Base-by-base conservation (phyloP, 495 filamentous ascomycete species). In the Choiromyces venosus region DNA sequence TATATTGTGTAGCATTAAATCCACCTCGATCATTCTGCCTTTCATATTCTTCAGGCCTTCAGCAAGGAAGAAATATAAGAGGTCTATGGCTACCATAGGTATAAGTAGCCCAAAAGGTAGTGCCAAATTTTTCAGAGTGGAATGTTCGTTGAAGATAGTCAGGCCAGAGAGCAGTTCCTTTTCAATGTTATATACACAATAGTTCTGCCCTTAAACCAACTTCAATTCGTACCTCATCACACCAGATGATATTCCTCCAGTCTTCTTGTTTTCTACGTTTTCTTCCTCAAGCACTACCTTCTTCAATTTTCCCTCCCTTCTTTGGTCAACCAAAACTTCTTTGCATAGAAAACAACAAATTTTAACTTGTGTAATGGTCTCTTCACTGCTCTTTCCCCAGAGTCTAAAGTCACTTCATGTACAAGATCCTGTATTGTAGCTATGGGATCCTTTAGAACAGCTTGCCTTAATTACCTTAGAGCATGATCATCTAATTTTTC, bases 361-460 rank as follows among this genome's bases (percentile, higher is more conserved):
- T 69, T 29, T 5, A 69, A 6, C 37, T 69, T 9, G 1, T 35
- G 40, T n/a, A 42, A 12, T 42, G 39, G 37, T 38, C 36, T 19
- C 67, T 69, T 42, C 1, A 69, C 67, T 7, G 38, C 67, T 39
- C 12, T 39, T 68, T 37, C 33, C 9, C 66, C 66, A 6, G 29
- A 37, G 42, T 39, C 40, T 12, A 72, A 21, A 1, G 65, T 72
- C 0, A 39, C 70, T 14, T 72, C 70, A 5, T 37, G 35, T 40
- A n/a, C 70, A 6, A 52, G 36, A 66, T 72, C 37, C 37, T 66
- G 64, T 12, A 66, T 36, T 66, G 37, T 72, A 44, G 70, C 64
- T 10, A 18, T 29, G 33, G 70, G 61, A 46, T 72, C 38, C 46
- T 52, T 72, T 52, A 72, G 67, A 21, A 72, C 70, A 29, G 37